phyloP scores from a whole-genome alignment of 2,329 filamentous ascomycete species.

The Fusarium acutatum region DNA sequence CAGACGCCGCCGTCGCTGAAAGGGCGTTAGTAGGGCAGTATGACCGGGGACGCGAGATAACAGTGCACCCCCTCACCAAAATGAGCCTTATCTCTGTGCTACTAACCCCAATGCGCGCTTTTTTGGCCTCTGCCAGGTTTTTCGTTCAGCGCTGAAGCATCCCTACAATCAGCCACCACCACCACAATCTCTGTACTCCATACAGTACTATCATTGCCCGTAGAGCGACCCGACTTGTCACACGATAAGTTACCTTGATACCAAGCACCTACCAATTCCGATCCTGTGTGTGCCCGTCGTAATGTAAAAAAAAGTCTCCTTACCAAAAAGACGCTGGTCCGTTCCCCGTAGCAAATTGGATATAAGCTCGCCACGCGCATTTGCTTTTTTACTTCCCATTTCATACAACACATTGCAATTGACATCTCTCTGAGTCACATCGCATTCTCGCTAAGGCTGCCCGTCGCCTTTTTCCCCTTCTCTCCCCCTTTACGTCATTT shows the following conservation, averaged over 20 bases:
- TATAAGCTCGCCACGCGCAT: constrained; percentile 24
- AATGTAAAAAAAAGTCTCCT: neutral
- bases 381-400: neutral
- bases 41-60: constrained; percentile 30
- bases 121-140: constrained; percentile 13
- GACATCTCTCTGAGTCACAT: neutral
- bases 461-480: constrained; percentile 25
- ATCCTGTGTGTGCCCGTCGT: neutral
- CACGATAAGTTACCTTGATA: constrained; percentile 16
- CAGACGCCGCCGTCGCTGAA: neutral
- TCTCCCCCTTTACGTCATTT: constrained; percentile 9
- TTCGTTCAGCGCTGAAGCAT: neutral
- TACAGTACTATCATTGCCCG: constrained; percentile 24
- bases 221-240: neutral
- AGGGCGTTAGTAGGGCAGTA: neutral
- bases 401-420: neutral
- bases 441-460: constrained; percentile 25
- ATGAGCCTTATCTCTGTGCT: constrained; percentile 13
- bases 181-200: neutral
- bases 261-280: neutral
- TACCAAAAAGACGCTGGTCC: constrained; percentile 9
- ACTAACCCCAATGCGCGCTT: constrained; percentile 25
- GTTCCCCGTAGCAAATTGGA: constrained; percentile 8
- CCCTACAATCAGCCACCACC: constrained; percentile 1
- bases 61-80: constrained; percentile 9